These are phyloP conservation scores for Colletotrichum truncatum DNA, from an alignment of 2,329 filamentous ascomycete species.

Conservation along the genomic window DNA sequence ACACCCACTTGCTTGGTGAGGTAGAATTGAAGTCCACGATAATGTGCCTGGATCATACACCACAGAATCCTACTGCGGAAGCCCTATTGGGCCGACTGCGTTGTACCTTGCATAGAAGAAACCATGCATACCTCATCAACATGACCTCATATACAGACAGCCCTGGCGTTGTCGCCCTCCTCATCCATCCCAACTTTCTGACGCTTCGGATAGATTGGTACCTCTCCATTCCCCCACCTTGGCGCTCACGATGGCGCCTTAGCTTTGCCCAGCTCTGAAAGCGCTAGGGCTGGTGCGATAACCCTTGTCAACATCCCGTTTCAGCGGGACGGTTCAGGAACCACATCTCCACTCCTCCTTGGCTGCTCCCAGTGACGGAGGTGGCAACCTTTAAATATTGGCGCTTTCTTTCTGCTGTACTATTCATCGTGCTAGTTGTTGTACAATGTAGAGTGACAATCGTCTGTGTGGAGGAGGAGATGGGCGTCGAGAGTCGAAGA, in stretches of 20 bases:
- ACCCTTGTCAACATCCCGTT: slow-evolving; percentile 19
- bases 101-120: slow-evolving; percentile 9
- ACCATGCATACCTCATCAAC: slow-evolving; percentile 2
- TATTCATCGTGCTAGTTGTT: not conserved
- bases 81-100: not conserved
- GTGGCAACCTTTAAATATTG: slow-evolving; percentile 1
- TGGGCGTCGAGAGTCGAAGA: not conserved
- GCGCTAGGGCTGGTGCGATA: slow-evolving; percentile 15
- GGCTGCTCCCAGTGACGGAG: slow-evolving; percentile 1
- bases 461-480: not conserved
- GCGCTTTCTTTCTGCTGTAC: not conserved
- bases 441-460: too few species aligned
- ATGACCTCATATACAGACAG: slow-evolving; percentile 19
- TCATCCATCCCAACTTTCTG: slow-evolving; percentile 26
- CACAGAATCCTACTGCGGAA: not conserved
- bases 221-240: slow-evolving; percentile 16
- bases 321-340: slow-evolving; percentile 28
- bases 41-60: not conserved
- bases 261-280: not conserved
- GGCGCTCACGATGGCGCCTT: not conserved
- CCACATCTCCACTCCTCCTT: slow-evolving; percentile 7
- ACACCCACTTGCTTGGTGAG: not conserved
- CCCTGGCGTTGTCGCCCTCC: not conserved
- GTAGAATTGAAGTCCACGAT: not conserved
- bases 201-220: slow-evolving; percentile 30